Conservation (phyloP, 2,329 filamentous ascomycete genomes). For the Fonsecaea pedrosoi region DNA sequence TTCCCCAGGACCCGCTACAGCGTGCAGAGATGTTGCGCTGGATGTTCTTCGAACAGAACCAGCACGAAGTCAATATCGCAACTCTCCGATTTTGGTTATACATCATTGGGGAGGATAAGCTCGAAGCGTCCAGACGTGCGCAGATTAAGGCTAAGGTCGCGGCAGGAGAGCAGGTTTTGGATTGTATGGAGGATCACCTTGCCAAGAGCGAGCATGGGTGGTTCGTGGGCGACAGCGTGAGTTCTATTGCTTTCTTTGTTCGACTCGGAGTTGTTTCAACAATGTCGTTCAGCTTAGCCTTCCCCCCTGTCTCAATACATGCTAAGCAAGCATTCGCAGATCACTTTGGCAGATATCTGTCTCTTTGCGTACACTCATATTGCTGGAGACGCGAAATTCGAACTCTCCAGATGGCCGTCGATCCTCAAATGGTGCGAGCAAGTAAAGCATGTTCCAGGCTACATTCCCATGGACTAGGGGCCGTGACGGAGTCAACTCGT, state of each 20-base stretch:
- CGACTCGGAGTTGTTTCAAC: neutral
- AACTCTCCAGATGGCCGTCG: conserved; percentile 20
- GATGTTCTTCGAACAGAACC: conserved; percentile 31
- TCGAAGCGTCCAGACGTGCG: conserved; percentile 49
- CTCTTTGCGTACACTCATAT: conserved; percentile 29
- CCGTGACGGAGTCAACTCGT: neutral
- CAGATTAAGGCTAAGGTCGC: conserved; percentile 45
- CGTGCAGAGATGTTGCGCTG: conserved; percentile 22
- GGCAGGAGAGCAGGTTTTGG: conserved; percentile 6
- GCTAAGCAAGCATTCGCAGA: neutral
- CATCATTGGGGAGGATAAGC: conserved; percentile 52
- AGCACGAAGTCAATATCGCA: conserved; percentile 28
- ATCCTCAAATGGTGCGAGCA: conserved; percentile 17
- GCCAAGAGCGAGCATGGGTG: conserved; percentile 20
- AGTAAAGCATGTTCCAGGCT: conserved; percentile 9
- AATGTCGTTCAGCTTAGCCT: too few species aligned
- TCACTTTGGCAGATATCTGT: conserved; percentile 25
- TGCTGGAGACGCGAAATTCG: conserved; percentile 19
- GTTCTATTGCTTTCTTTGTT: neutral
- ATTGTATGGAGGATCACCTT: conserved; percentile 24
- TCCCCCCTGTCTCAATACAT: neutral
- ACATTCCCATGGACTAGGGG: conserved; percentile 5
- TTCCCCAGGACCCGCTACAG: conserved; percentile 16
- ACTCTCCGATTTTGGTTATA: conserved; percentile 22
- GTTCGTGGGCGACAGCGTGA: conserved; percentile 21